These are phyloP conservation scores for Uromyces viciae-fabae DNA, from an alignment of 1,284 basidiomycete genomes.

Conservation along the genomic window DNA sequence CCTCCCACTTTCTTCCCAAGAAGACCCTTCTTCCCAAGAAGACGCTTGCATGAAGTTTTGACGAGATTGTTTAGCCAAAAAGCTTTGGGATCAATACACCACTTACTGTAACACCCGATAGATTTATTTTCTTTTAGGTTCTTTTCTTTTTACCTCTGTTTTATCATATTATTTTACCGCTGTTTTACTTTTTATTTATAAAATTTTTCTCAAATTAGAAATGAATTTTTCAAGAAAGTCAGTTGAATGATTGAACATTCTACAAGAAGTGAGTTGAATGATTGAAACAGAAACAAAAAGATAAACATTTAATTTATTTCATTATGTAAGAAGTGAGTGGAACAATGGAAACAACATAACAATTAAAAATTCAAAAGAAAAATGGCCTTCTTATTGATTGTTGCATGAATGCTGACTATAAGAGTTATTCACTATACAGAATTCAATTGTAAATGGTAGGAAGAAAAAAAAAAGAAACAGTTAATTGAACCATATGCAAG, in stretches of 20 bases:
- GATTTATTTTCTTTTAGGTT: too few relatives aligned
- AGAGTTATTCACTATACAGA: too few relatives aligned
- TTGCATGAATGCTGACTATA: too few relatives aligned
- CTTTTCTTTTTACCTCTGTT: too few relatives aligned
- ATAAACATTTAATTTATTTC: too few relatives aligned
- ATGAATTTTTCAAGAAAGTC: neutral
- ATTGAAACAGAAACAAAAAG: too few relatives aligned
- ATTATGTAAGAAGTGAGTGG: too few relatives aligned
- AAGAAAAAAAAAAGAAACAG: neutral
- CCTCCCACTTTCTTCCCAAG: neutral
- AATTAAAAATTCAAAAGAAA: neutral
- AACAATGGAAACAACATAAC: too few relatives aligned
- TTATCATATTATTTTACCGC: neutral
- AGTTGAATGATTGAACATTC: neutral
- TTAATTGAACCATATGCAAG: neutral
- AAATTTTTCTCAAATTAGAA: neutral
- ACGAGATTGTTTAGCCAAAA: neutral
- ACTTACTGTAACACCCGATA: neutral
- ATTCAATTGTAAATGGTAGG: too few relatives aligned
- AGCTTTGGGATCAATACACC: neutral
- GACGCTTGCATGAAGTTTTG: neutral
- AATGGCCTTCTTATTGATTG: too few relatives aligned
- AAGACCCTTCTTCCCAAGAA: neutral
- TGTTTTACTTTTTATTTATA: neutral
- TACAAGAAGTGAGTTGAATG: neutral